Conservation (phyloP, 2,329 filamentous ascomycete genomes). For the Akanthomyces muscarius region DNA sequence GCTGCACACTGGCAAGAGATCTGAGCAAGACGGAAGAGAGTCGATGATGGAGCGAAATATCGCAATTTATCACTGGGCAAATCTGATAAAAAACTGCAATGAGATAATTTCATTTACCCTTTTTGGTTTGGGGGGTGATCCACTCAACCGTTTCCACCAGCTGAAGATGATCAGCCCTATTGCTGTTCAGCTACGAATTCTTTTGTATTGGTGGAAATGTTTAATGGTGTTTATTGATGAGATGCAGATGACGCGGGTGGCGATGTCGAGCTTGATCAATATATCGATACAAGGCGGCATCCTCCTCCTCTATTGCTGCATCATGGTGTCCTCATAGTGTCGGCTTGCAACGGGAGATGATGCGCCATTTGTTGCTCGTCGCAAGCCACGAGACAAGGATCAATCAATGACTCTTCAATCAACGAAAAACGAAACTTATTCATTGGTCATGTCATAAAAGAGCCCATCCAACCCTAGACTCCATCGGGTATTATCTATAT, state of each 20-base stretch:
- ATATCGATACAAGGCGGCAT: background rate
- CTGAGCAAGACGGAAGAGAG: background rate
- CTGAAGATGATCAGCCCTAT: slow-evolving; percentile 1
- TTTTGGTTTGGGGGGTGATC: background rate
- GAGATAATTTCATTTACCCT: background rate
- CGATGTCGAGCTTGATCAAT: background rate
- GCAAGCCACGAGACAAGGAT: background rate
- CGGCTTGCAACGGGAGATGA: background rate
- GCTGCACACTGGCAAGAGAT: background rate
- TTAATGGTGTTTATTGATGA: too few relatives aligned
- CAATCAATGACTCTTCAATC: too few relatives aligned
- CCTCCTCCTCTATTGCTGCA: too few relatives aligned
- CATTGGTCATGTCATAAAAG: background rate
- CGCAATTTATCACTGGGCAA: background rate
- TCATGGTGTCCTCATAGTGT: background rate
- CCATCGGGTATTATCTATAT: background rate
- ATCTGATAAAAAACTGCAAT: background rate
- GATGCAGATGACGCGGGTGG: background rate
- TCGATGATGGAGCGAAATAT: too few relatives aligned
- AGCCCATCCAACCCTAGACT: background rate
- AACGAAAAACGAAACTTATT: background rate
- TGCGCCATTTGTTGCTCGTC: background rate
- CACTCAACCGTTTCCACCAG: slow-evolving; percentile 15
- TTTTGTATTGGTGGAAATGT: too few relatives aligned
- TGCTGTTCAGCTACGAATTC: background rate